Base-by-base conservation (phyloP, 768 basidiomycete genomes). In the Cubamyces lactineus region DNA sequence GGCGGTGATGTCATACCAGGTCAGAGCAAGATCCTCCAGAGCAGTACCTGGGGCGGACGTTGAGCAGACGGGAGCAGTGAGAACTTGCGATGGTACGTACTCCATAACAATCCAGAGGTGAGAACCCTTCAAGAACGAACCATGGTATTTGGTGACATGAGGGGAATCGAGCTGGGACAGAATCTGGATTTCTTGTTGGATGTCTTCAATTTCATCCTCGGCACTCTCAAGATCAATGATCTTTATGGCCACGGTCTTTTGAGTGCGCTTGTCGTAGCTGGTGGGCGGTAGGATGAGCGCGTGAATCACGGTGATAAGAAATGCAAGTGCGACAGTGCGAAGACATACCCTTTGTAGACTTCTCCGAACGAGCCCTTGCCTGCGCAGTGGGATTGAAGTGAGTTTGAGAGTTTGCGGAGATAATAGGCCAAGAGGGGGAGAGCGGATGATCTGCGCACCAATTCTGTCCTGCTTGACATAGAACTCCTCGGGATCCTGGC, bases 21-120 rank as follows among this genome's bases (percentile, higher is more conserved):
- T 98, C 96, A 39, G 94, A 96, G 77, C 96, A 98, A 59, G 95
- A 97, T 59, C 97, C 97, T 52, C 96, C 97, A 4, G 95, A 95
- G 70, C 97, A 98, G 74, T 98, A 99, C 74, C 92, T 94, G 65
- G 9, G 49, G 62, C 23, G 23, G 49, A 42, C 41, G 30, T 17
- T 38, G 43, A 43, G 24, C 26, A 46, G 16, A 49, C 39, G 42
- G 28, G 42, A 50, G 52, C 12, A 45, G 38, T 11, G 23, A 62
- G 15, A 21, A 34, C 1, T 6, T 34, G 34, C 34, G 34, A 34
- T 34, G 34, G 34, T 5, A 79, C 87, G 60, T 69, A 94, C 92
- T 94, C 92, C 96, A 98, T 98, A 69, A 98, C 92, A 72, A 98
- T 99, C 97, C 97, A 99, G 24, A 99, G 82, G 74, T 96, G 88